phyloP scores from a whole-genome alignment of 148 eudicot species.

The Persicaria tinctoria region DNA sequence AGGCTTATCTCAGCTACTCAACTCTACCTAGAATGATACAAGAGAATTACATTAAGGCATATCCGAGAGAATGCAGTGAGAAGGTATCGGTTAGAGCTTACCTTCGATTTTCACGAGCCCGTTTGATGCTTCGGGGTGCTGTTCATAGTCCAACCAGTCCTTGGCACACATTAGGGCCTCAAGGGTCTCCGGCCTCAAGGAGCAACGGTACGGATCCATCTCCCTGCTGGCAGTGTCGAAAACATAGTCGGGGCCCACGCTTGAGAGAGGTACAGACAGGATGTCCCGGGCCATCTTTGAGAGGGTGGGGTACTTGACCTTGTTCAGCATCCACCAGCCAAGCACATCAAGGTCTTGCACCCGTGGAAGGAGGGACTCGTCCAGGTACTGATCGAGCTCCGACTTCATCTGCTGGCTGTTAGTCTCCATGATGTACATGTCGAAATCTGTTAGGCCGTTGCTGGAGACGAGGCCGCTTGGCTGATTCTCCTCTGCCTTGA shows the following conservation, averaged over 20 bases:
- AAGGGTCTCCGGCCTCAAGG: slow-evolving; percentile 34
- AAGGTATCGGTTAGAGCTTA: too few species aligned
- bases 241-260: slow-evolving; percentile 43
- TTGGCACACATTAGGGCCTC: slow-evolving; percentile 68
- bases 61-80: too few species aligned
- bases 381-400: slow-evolving; percentile 28
- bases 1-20: too few species aligned
- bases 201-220: slow-evolving; percentile 41
- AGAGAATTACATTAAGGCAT: too few species aligned
- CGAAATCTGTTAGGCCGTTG: slow-evolving; percentile 52
- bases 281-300: slow-evolving; percentile 75
- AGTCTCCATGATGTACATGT: slow-evolving; percentile 45
- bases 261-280: slow-evolving; percentile 51
- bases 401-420: slow-evolving; percentile 49
- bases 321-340: slow-evolving; percentile 74
- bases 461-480: slow-evolving; percentile 20
- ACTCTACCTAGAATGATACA: too few species aligned
- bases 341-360: slow-evolving; percentile 48
- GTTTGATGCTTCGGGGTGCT: too few species aligned
- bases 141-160: slow-evolving; percentile 42
- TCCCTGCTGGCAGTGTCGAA: slow-evolving; percentile 43
- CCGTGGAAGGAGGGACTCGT: slow-evolving; percentile 53
- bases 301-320: slow-evolving; percentile 50
- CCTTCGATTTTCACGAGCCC: too few species aligned
- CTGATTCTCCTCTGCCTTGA: slow-evolving; percentile 33